Evolutionary conservation across 2,329 filamentous ascomycete species (phyloP).

Genomic region (Trichoderma endophyticum): DNA sequence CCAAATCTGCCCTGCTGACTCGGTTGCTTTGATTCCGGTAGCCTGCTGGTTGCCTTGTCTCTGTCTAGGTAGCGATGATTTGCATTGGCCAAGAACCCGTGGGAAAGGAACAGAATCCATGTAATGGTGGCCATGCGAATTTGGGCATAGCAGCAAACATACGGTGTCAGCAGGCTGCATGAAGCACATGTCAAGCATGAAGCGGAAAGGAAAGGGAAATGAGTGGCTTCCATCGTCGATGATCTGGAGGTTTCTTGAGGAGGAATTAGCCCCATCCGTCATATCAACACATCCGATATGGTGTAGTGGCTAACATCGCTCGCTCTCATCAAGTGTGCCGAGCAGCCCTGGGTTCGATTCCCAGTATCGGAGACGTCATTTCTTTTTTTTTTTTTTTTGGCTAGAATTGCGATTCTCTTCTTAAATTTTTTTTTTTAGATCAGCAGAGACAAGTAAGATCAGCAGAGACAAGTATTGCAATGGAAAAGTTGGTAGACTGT

Average conservation of each 20-base stretch:
- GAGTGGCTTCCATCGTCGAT: neutral
- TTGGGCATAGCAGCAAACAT: neutral
- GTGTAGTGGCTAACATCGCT: slow-evolving; percentile 39
- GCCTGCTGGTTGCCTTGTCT: neutral
- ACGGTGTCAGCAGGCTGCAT: neutral
- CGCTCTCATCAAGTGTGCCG: slow-evolving; percentile 26
- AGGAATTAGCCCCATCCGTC: neutral
- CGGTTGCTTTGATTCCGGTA: neutral
- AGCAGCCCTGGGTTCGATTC: slow-evolving; percentile 37
- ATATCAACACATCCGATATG: slow-evolving; percentile 29
- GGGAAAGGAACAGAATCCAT: neutral
- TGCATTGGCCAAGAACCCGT: neutral
- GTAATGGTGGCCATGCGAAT: neutral
- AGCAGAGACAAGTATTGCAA: neutral
- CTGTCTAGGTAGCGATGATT: neutral
- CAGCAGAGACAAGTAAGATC: no score
- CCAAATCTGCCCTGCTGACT: neutral
- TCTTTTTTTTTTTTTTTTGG: neutral
- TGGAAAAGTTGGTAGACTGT: neutral
- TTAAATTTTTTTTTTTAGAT: no score
- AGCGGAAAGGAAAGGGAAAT: neutral
- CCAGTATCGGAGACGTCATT: slow-evolving; percentile 29
- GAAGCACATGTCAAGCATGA: neutral
- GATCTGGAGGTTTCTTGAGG: neutral
- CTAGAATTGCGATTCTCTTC: neutral